Base-by-base conservation (phyloP, 495 filamentous ascomycete species). In the Neurospora discreta region DNA sequence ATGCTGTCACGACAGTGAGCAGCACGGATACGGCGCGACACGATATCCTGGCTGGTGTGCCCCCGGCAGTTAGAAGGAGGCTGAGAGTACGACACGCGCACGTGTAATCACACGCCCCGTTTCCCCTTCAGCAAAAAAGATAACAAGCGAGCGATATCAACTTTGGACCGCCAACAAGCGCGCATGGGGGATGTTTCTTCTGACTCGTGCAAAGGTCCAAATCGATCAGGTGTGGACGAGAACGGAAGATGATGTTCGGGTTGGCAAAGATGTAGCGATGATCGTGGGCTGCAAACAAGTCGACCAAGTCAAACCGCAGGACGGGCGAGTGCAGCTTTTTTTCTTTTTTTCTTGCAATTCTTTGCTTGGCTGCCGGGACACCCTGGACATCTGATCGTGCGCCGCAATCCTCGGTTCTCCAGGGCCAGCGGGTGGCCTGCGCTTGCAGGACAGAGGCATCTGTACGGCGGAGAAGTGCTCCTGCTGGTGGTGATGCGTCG, bases 1-100 rank as follows among this genome's bases (percentile, higher is more conserved):
- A 73, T 42, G 73, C 73, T 78, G 73, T 73, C 73, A 73, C 75
- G 70, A 73, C 75, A 70, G 73, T 33, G 60, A 71, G 26, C 42
- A 44, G 43, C 43, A 70, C 39, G 15, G 60, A 65, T 30, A 65
- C 52, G 52, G 52, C 52, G 52, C 52, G 52, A 65, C 26, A 65
- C 52, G 26, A 26, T 60, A 60, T 60, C 52, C 52, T 60, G 26
- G 71, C 72, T n/a, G 26, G 52, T 65, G 38, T 8, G 52, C 39
- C 68, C 68, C 72, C 44, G 58, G 52, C 60, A 26, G 39, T 68
- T 44, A 43, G 72, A 67, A 65, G 72, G 69, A 65, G 52, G 52
- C 33, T 33, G 52, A 65, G 52, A 65, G 52, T 30, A 65, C 52
- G 52, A 33, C 52, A 33, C 52, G 26, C 15, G 18, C 52, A 65